Evolutionary conservation across 768 basidiomycete genomes (phyloP), one percentile per base, ranked within the genome.

Genomic region (Basidioascus undulatus): DNA sequence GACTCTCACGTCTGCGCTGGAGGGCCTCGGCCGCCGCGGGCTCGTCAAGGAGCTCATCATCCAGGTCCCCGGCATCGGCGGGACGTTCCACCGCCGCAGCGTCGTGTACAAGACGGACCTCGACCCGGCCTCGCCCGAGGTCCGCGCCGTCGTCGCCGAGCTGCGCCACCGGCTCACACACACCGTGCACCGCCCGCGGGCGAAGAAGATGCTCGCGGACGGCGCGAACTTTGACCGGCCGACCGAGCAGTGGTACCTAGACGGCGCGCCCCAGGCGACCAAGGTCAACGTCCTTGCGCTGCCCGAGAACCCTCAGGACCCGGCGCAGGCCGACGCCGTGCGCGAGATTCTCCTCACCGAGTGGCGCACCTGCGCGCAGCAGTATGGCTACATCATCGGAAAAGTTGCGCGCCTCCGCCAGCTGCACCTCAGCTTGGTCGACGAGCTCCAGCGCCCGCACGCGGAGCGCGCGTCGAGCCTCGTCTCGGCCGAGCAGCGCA

Each of bases 351-450:
- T 83, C 42, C 57, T 78, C n/a, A 65, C 66, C 3, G 78, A 87
- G 52, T 65, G 68, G 35, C 69, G 69, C 21, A 74, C 77, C 3
- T 51, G 75, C n/a, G 65, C 70, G 3, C 79, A 83, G 47, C 47
- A 70, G 23, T 78, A 78, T 52, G 83, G 81, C 12, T 81, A 68
- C 55, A 66, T 76, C 33, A 61, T 69, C 12, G 80, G 75, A 12
- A 72, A 71, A 49, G 65, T 66, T 24, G 59, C 71, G 1, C 67
- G 83, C 33, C 68, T 70, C 15, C 68, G 71, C 21, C 63, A 69
- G 44, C 58, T 81, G 1, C 77, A 83, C 51, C 59, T 74, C 25
- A 53, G 58, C 19, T 59, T 64, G 5, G 61, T 80, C 38, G 65
- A 69, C 46, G 52, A 51, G n/a, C n/a, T n/a, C n/a, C n/a, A n/a